phyloP scores from a whole-genome alignment of 106 monocot species.

The Dendrobium nobile region DNA sequence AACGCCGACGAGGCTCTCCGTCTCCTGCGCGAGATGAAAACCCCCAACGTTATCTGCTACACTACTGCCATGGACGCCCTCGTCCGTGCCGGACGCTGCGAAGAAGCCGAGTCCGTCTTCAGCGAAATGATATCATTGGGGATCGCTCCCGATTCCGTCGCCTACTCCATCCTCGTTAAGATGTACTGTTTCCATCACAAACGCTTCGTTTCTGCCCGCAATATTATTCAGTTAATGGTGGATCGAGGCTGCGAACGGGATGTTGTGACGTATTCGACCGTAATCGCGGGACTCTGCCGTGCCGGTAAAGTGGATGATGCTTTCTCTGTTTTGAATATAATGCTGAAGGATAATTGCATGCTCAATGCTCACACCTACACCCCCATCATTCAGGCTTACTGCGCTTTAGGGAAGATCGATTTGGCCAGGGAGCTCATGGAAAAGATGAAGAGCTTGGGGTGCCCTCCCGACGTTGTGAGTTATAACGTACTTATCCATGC shows the following conservation, averaged over 20 bases:
- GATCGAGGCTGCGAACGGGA: slow-evolving; percentile 27
- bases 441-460: slow-evolving; percentile 34
- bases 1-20: slow-evolving; percentile 23
- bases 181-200: slow-evolving; percentile 22
- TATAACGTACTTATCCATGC: slow-evolving; percentile 43
- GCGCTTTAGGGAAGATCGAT: slow-evolving; percentile 21
- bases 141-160: slow-evolving; percentile 22
- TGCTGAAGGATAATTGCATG: slow-evolving; percentile 14
- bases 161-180: slow-evolving; percentile 42
- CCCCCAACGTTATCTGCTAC: slow-evolving; percentile 27
- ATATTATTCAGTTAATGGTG: slow-evolving; percentile 27
- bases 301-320: slow-evolving; percentile 41
- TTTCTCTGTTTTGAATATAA: slow-evolving; percentile 19
- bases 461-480: slow-evolving; percentile 30
- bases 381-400: slow-evolving; percentile 34
- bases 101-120: slow-evolving; percentile 26
- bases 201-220: slow-evolving; percentile 26
- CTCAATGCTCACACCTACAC: slow-evolving; percentile 30
- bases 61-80: slow-evolving; percentile 32
- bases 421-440: slow-evolving; percentile 24
- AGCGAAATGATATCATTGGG: slow-evolving; percentile 26
- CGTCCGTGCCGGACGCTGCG: slow-evolving; percentile 12
- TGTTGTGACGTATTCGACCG: slow-evolving; percentile 36
- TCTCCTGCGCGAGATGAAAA: slow-evolving; percentile 25
- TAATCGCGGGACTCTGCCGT: slow-evolving; percentile 36